phyloP scores from a whole-genome alignment of 768 basidiomycete genomes.

The Termitomyces sp. region DNA sequence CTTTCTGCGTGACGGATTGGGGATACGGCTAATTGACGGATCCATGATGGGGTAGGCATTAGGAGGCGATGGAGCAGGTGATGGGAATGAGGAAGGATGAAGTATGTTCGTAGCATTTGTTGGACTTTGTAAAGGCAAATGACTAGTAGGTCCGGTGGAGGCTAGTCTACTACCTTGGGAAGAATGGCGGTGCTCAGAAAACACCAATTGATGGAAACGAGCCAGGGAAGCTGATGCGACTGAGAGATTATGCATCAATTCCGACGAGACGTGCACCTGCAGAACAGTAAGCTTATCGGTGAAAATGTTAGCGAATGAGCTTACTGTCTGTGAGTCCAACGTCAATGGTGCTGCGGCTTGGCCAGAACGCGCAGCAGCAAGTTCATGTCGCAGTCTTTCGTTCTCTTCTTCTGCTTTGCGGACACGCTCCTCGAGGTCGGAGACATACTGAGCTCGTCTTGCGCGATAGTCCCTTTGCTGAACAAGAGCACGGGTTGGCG shows the following conservation, averaged over 20 bases:
- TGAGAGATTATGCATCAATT: constrained; percentile 44
- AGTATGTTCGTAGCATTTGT: constrained; percentile 9
- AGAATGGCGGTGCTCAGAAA: constrained; percentile 23
- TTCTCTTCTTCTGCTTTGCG: constrained; percentile 54
- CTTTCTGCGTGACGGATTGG: constrained; percentile 21
- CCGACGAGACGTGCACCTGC: constrained; percentile 48
- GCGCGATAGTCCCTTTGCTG: constrained; percentile 66
- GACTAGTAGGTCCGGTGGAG: constrained; percentile 8
- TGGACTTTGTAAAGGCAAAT: constrained; percentile 5
- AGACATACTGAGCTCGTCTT: constrained; percentile 50
- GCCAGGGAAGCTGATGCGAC: constrained; percentile 43
- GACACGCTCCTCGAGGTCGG: constrained; percentile 51
- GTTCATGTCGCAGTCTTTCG: constrained; percentile 39
- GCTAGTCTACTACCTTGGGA: constrained; percentile 4
- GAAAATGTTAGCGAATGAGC: constrained; percentile 9
- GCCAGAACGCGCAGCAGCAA: constrained; percentile 37
- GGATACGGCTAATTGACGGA: neutral
- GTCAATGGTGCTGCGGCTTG: constrained; percentile 25
- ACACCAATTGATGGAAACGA: constrained; percentile 47
- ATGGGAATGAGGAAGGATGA: constrained; percentile 24
- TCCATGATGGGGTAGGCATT: constrained; percentile 7
- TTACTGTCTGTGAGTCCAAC: constrained; percentile 27
- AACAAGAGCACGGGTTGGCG: constrained; percentile 50
- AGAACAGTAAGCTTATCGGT: constrained; percentile 7
- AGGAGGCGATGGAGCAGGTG: constrained; percentile 21